Base-by-base conservation (phyloP, 2,329 filamentous ascomycete genomes). In the Calonectria hongkongensis region DNA sequence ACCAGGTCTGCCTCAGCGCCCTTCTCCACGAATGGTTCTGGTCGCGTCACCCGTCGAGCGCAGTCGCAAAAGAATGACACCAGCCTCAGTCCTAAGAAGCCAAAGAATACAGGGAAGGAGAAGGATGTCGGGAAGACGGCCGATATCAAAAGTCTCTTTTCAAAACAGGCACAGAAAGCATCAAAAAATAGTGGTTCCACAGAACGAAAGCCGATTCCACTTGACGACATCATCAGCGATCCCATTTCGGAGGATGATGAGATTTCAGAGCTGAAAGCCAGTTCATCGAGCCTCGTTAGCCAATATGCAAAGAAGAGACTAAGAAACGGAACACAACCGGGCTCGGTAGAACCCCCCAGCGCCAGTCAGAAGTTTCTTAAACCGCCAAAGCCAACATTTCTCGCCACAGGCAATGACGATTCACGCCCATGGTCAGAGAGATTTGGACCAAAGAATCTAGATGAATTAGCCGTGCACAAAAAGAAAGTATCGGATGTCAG, bases 401-500 rank as follows among this genome's bases (percentile, higher is more conserved):
- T 79, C 9, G 77, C 78, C 9, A 74, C 76, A 4, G 48, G 79
- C 8, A 85, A 87, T 62, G 87, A 90, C 43, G 93, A 95, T 76
- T 84, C 88, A 62, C 90, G 93, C 66, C 95, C 96, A 3, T 98
- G 96, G 96, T 94, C 94, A 18, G 96, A 98, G 78, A 91, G 92
- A 77, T 98, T 95, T 83, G 92, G 91, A 2, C 96, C 96, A 0
- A 80, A 83, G 3, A 93, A 90, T 77, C 83, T 98, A 15, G 92
- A 95, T 18, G 96, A 98, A 84, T 87, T 99, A 56, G 96, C 94
- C 0, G 96, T 99, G 21, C 96, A 99, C 83, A 98, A 97, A 86
- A 97, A 91, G 79, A 99, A 99, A 83, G 94, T 98, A 7, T 86
- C 91, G 2, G 96, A 98, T 84, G 96, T 98, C 56, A 91, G 92